Evolutionary conservation across 2,329 filamentous ascomycete species (phyloP).

Genomic region (Neobulgaria alba): DNA sequence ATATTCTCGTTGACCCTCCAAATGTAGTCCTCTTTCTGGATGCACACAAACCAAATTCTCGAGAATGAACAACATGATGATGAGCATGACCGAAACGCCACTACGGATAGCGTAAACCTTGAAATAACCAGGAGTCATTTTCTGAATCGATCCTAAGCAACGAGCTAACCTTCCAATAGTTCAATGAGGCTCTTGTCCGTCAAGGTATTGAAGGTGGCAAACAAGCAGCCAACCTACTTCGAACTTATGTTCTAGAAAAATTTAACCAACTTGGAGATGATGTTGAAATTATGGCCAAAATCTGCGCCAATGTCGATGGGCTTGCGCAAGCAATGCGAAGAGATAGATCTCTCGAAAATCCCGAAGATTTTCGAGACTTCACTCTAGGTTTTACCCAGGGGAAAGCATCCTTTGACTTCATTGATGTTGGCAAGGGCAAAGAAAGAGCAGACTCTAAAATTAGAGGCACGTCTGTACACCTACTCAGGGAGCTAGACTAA

Average conservation of each 20-base stretch:
- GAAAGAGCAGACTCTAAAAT: slow-evolving; percentile 53
- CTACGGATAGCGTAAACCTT: too few species aligned
- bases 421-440: slow-evolving; percentile 52
- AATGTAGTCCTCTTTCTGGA: too few species aligned
- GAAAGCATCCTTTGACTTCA: slow-evolving; percentile 52
- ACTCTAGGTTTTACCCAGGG: slow-evolving; percentile 50
- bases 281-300: slow-evolving; percentile 46
- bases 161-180: slow-evolving; percentile 35
- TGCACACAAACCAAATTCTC: too few species aligned
- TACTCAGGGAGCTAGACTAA: too few species aligned
- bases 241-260: slow-evolving; percentile 38
- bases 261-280: slow-evolving; percentile 37
- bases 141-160: too few species aligned
- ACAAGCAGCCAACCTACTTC: slow-evolving; percentile 36
- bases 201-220: slow-evolving; percentile 39
- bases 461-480: slow-evolving; percentile 44
- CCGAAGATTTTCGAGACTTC: slow-evolving; percentile 46
- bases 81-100: too few species aligned
- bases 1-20: slow-evolving; percentile 12
- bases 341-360: slow-evolving; percentile 37
- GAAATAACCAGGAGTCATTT: too few species aligned
- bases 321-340: slow-evolving; percentile 42
- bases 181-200: slow-evolving; percentile 45
- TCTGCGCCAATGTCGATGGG: slow-evolving; percentile 45
- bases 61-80: too few species aligned